Evolutionary conservation across 768 basidiomycete species (phyloP).

Genomic region (Mycena vulgaris): DNA sequence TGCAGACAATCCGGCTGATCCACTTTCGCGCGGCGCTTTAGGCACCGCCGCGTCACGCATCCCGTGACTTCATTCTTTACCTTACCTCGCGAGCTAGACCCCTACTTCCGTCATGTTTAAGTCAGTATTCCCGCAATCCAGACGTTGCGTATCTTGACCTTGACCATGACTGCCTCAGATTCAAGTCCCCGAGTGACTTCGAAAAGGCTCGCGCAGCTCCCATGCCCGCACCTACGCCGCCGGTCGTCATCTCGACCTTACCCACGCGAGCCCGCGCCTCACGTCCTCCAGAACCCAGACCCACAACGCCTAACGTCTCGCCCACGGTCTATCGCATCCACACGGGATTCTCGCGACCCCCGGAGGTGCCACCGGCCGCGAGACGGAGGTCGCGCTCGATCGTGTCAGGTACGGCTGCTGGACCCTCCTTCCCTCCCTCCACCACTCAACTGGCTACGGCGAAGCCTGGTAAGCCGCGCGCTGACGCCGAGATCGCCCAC

Average conservation of each 20-base stretch:
- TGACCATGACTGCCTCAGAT: background rate
- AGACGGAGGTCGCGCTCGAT: no score
- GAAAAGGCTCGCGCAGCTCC: background rate
- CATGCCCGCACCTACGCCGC: no score
- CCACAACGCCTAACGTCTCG: no score
- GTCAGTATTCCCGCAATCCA: background rate
- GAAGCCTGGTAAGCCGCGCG: background rate
- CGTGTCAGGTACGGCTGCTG: background rate
- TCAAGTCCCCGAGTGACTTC: background rate
- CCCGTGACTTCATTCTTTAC: background rate
- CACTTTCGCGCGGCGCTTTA: background rate
- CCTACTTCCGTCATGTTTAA: constrained; percentile 2
- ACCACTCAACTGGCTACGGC: background rate
- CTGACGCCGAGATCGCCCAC: background rate
- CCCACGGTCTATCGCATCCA: background rate
- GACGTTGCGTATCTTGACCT: background rate
- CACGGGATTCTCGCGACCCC: background rate
- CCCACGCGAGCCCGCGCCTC: no score
- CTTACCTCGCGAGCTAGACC: background rate
- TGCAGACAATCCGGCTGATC: constrained; percentile 4
- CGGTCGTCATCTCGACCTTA: no score
- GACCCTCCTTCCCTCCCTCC: no score
- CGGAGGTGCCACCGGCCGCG: background rate
- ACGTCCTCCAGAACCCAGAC: no score
- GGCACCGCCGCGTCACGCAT: background rate